Base-by-base conservation (phyloP, 139 green algal species). In the Astrephomene gubernaculifera region DNA sequence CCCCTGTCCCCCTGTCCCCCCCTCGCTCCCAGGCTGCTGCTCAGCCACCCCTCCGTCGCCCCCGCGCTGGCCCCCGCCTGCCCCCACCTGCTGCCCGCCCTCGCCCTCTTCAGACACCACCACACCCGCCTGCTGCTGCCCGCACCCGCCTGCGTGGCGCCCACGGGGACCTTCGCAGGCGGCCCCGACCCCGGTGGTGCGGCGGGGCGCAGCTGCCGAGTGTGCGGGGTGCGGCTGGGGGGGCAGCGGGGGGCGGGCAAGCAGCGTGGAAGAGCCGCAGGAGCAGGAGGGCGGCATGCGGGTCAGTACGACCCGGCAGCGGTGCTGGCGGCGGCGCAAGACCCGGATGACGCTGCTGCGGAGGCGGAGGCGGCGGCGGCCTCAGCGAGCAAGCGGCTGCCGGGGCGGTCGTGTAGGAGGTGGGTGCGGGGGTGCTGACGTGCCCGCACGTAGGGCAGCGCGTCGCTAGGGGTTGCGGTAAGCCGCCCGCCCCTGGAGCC, bases 141-240 rank as follows among this genome's bases (percentile, higher is more conserved):
- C 4, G 72, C 88, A 24, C 88, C 88, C 8, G 81, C 83, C 64
- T 91, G 88, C 69, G 24, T 89, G 38, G 27, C 78, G 2, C 45
- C 88, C 17, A 68, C 83, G 6, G 88, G 84, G 38, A 80, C 57
- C 67, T 91, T 89, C 74, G 67, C 67, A 6, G 88, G 88, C 86
- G 61, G 1, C 74, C 27, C 57, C 29, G 22, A 72, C 24, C 9
- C 82, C n/a, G 41, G 39, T 29, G 57, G 31, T 17, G 39, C 70
- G 39, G 39, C 25, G 6, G 61, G 17, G 12, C 68, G 82, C 29
- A 33, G 24, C 2, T 81, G 82, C 70, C 71, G 71, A 6, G 69
- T 82, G 39, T 87, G 82, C 54, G 43, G 71, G 4, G 82, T 33
- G n/a, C 82, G 70, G 1, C 4, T 81, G 53, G 63, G 68, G 70